These are phyloP conservation scores for Hymenoscyphus infarciens DNA, from an alignment of 2,329 filamentous ascomycete genomes.

Conservation along the genomic window DNA sequence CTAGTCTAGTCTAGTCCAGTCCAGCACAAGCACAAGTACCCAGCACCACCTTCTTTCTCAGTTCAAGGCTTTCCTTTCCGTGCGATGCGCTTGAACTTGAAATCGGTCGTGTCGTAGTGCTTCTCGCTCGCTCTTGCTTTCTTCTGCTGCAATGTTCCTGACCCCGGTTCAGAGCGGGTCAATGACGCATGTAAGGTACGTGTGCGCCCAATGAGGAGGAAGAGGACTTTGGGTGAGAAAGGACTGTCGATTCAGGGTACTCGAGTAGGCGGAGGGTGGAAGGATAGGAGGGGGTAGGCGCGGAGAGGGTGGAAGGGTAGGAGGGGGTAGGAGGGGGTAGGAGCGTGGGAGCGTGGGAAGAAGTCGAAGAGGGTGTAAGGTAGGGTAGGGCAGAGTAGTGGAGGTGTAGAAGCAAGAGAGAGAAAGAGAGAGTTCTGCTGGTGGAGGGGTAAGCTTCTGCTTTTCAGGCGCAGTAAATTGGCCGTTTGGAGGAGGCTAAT, in stretches of 20 bases:
- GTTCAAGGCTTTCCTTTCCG: neutral
- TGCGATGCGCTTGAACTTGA: neutral
- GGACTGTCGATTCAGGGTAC: neutral
- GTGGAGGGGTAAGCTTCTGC: neutral
- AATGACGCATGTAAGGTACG: slow-evolving; percentile 3
- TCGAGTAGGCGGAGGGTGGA: no score
- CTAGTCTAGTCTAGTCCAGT: no score
- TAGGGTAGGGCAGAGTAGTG: no score
- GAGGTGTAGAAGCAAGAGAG: neutral
- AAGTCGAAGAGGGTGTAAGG: no score
- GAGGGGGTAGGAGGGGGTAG: no score
- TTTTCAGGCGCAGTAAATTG: neutral
- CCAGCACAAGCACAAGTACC: neutral
- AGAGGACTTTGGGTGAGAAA: neutral
- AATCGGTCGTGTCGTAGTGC: no score
- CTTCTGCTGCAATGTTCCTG: neutral
- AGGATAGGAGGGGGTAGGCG: neutral
- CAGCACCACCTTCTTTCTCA: neutral
- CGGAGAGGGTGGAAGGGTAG: no score
- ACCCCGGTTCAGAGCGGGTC: neutral
- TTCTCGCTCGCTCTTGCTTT: no score
- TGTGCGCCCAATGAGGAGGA: neutral
- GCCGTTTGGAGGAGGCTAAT: no score
- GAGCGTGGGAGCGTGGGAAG: neutral
- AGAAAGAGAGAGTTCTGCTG: neutral